These are phyloP conservation scores for Solanum corneliomulleri DNA, from an alignment of 257 asterid genomes.

Conservation along the genomic window DNA sequence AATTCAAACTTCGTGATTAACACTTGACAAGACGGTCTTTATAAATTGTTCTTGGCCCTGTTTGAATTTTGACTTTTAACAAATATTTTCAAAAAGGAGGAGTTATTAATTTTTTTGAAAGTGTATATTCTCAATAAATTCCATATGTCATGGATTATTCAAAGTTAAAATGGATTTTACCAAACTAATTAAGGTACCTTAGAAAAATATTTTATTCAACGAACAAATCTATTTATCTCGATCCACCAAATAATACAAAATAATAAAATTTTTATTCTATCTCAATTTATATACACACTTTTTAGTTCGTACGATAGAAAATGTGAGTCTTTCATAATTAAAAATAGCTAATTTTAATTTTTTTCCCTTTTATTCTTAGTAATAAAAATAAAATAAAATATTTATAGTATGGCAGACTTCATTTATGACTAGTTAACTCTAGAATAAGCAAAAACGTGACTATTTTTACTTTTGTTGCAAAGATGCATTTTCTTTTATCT, in stretches of 20 bases:
- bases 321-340: no score
- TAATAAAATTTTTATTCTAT: no score
- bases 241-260: not conserved
- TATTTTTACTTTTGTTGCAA: not conserved
- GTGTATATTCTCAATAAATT: not conserved
- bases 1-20: not conserved
- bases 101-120: not conserved
- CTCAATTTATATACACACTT: no score
- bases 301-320: no score
- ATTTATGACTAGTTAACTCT: not conserved
- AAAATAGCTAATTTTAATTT: no score
- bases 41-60: not conserved
- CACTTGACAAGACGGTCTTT: not conserved
- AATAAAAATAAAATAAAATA: no score
- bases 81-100: not conserved
- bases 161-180: not conserved
- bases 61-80: not conserved
- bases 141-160: no score
- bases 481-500: no score
- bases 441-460: not conserved
- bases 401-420: not conserved
- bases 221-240: no score
- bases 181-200: not conserved
- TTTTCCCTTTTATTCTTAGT: not conserved
- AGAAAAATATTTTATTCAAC: not conserved